These are phyloP conservation scores for Pseudogymnoascus verrucosus DNA, from an alignment of 2,329 filamentous ascomycete species.

Conservation along the genomic window DNA sequence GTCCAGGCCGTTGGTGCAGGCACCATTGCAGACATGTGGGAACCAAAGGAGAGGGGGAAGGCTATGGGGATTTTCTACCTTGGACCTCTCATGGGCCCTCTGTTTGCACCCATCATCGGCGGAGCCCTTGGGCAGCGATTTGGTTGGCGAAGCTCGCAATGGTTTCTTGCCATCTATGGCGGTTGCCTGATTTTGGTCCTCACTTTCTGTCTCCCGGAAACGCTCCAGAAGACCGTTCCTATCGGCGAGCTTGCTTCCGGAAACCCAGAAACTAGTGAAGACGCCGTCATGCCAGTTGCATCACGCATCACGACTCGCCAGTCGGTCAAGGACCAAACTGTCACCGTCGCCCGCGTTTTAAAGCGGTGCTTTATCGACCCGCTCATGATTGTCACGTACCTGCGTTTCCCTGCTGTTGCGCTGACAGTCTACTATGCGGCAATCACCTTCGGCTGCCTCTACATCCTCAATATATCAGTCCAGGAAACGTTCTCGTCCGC, in stretches of 20 bases:
- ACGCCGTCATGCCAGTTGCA: constrained; percentile 20
- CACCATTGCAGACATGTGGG: constrained; percentile 77
- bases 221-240: constrained; percentile 32
- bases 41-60: constrained; percentile 58
- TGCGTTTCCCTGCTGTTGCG: constrained; percentile 66
- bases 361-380: constrained; percentile 64
- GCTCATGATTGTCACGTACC: constrained; percentile 59
- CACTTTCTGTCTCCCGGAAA: constrained; percentile 58
- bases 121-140: constrained; percentile 61
- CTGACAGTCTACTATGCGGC: constrained; percentile 67
- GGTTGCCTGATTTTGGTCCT: constrained; percentile 47
- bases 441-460: constrained; percentile 67
- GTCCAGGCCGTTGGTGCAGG: constrained; percentile 79
- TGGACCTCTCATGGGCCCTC: constrained; percentile 65
- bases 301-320: constrained; percentile 52
- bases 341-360: constrained; percentile 42
- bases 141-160: constrained; percentile 70
- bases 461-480: constrained; percentile 69
- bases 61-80: constrained; percentile 84
- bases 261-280: constrained; percentile 12
- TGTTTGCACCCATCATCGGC: constrained; percentile 69
- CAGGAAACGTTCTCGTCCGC: constrained; percentile 57
- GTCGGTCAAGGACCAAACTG: constrained; percentile 51
- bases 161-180: constrained; percentile 68
- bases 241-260: background rate